Evolutionary conservation across 768 basidiomycete genomes (phyloP), one percentile per base, ranked within the genome.

Genomic region (Lactarius akahatsu): DNA sequence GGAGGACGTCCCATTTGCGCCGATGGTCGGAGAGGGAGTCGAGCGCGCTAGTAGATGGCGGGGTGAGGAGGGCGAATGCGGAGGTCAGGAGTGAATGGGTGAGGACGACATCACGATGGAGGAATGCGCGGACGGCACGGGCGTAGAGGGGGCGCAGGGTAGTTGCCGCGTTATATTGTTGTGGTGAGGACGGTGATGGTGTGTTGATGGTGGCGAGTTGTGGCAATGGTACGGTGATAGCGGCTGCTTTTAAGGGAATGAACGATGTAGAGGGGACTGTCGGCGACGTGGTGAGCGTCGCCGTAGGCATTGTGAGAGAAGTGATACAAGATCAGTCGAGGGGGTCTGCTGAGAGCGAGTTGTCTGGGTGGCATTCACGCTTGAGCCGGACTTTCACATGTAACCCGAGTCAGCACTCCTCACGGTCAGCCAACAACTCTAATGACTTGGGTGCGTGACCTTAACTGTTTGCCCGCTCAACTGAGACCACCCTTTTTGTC

Each of bases 1-100:
- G 83, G 8, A 94, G 85, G 63, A 94, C 86, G 72, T 94, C 92
- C 92, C 92, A 94, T 78, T 92, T 93, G 63, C 87, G 81, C 20
- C 92, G 85, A 57, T 80, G 78, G 5, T 72, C 70, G 10, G 73
- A 65, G 66, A 86, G 79, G 26, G 82, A 77, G 63, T 81, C 79
- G 4, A 85, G 79, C 3, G 71, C 36, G 28, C 69, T 6, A 78
- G 85, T 52, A 80, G 78, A 18, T 73, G 80, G 68, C 1, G 77
- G 74, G 2, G 71, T 59, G 16, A 94, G 72, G 38, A 90, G 76
- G 10, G 83, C 73, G 74, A 92, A 91, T 0, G 91, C 92, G 9
- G 89, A 85, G 52, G 82, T 78, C 32, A 93, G 73, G 40, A 93
- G 80, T 3, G 86, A 82, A 63, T 87, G 77, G 0, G 91, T 88